Evolutionary conservation across 2,329 filamentous ascomycete species (phyloP).

Genomic region (Verticillium albo-atrum): DNA sequence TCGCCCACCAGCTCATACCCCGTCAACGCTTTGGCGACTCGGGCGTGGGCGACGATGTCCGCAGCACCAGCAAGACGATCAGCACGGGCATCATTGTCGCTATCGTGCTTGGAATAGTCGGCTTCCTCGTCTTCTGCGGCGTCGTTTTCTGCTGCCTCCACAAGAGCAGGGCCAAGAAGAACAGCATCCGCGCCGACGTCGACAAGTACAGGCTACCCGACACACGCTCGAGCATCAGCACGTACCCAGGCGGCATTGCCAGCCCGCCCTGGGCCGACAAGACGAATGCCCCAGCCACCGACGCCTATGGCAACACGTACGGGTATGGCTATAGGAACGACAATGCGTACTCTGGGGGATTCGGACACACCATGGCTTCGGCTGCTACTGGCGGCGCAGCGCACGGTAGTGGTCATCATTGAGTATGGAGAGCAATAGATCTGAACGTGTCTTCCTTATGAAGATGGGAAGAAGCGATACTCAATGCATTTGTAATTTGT

Average conservation of each 20-base stretch:
- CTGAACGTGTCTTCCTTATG: too few relatives aligned
- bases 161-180: background rate
- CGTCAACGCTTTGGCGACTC: background rate
- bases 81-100: background rate
- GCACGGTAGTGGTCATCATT: conserved; percentile 14
- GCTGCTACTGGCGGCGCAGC: conserved; percentile 13
- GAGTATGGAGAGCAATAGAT: too few relatives aligned
- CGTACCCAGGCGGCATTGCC: background rate
- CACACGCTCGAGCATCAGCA: background rate
- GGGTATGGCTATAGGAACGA: background rate
- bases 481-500: too few relatives aligned
- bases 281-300: background rate
- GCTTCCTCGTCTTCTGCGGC: background rate
- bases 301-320: background rate
- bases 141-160: background rate
- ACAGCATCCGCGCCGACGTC: background rate
- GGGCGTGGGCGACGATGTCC: background rate
- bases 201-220: background rate
- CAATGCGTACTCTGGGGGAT: background rate
- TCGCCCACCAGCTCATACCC: background rate
- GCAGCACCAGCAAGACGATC: background rate
- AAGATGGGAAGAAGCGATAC: too few relatives aligned
- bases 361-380: background rate
- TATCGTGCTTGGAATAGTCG: background rate
- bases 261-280: background rate